Evolutionary conservation across 139 green algal species (phyloP).

Genomic region (Tetradesmus obliquus): DNA sequence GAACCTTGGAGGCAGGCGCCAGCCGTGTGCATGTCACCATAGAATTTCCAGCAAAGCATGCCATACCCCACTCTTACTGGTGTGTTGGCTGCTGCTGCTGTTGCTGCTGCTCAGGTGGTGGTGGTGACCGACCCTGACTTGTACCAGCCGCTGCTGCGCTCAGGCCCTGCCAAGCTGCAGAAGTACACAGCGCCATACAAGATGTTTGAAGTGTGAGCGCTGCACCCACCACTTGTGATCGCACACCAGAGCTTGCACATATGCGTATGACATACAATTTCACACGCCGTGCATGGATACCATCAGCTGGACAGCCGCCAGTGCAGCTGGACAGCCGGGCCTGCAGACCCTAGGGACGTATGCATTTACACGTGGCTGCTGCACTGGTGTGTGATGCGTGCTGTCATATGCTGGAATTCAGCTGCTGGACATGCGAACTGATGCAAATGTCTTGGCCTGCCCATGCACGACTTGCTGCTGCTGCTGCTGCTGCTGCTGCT

Average conservation of each 20-base stretch:
- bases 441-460: too few relatives aligned
- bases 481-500: too few relatives aligned
- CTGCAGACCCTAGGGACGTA: background rate
- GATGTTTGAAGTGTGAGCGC: constrained; percentile 43
- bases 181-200: constrained; percentile 39
- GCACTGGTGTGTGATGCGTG: too few relatives aligned
- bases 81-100: background rate
- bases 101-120: constrained; percentile 29
- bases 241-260: background rate
- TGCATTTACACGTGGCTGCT: background rate
- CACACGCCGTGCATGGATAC: background rate
- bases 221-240: background rate
- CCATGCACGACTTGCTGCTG: too few relatives aligned
- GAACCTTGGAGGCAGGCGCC: background rate
- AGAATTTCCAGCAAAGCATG: too few relatives aligned
- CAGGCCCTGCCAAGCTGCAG: constrained; percentile 1
- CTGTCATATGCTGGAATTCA: too few relatives aligned
- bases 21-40: too few relatives aligned
- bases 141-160: constrained; percentile 16
- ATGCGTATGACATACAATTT: background rate
- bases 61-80: too few relatives aligned
- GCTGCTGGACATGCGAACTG: too few relatives aligned
- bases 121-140: constrained; percentile 40
- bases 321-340: background rate
- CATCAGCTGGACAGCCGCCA: background rate